Percentiles rank a stretch among this genome's conserved stretches.
phyloP scores from a whole-genome alignment of 2,329 filamentous ascomycete genomes.

The Calonectria naviculata region DNA sequence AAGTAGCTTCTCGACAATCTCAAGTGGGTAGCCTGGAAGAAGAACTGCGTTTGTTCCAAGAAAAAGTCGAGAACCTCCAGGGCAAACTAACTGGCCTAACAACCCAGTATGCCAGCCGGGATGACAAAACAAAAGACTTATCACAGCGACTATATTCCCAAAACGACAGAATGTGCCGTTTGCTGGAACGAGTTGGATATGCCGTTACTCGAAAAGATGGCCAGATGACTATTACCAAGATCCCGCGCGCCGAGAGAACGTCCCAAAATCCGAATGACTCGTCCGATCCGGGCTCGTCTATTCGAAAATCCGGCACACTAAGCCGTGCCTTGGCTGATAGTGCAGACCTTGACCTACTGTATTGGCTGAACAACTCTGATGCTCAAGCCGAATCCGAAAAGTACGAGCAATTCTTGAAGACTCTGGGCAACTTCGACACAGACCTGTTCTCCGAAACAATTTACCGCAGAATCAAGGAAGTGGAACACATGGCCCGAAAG shows the following conservation, averaged over 20 bases:
- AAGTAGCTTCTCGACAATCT: slow-evolving; percentile 81
- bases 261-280: slow-evolving; percentile 68
- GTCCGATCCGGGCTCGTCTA: slow-evolving; percentile 64
- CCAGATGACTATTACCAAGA: slow-evolving; percentile 79
- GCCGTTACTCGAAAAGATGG: slow-evolving; percentile 80
- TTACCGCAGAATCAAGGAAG: slow-evolving; percentile 90
- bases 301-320: slow-evolving; percentile 65
- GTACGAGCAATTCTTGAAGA: slow-evolving; percentile 80
- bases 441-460: slow-evolving; percentile 88
- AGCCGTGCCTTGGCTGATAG: slow-evolving; percentile 69
- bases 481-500: slow-evolving; percentile 92
- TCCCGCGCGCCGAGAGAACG: slow-evolving; percentile 68
- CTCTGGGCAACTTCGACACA: slow-evolving; percentile 82
- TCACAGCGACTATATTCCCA: slow-evolving; percentile 86
- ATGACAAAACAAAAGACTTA: slow-evolving; percentile 81
- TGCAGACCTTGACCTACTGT: slow-evolving; percentile 77
- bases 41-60: slow-evolving; percentile 76
- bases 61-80: slow-evolving; percentile 69
- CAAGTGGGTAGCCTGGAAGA: slow-evolving; percentile 81
- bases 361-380: slow-evolving; percentile 82
- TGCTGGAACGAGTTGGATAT: slow-evolving; percentile 90
- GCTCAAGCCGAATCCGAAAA: slow-evolving; percentile 75
- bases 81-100: slow-evolving; percentile 61
- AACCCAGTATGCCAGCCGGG: slow-evolving; percentile 75
- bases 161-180: slow-evolving; percentile 83